Evolutionary conservation across 305 asterid genomes (phyloP), one percentile per base, ranked within the genome.

Genomic region (Solanum aculeatissimum): DNA sequence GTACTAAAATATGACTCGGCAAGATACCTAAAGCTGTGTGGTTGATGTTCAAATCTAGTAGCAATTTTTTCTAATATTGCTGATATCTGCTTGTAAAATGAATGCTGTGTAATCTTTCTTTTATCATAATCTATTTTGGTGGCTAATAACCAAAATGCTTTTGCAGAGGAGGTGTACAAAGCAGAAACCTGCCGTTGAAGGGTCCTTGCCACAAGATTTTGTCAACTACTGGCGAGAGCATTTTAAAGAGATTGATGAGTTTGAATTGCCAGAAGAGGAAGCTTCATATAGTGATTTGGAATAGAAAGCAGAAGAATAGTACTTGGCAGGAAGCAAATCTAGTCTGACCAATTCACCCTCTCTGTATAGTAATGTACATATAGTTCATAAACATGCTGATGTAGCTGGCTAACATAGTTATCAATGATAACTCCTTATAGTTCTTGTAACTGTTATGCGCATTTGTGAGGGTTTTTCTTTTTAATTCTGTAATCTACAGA

Each of bases 191-290:
- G 80, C 32, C 27, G 60, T 45, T 54, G 91, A 85, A 62, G 58
- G 62, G 60, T 15, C 82, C 77, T 81, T 91, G 89, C 92, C 95
- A 57, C 81, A 47, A 71, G 97, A 94, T 42, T 92, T 88, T 89
- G 83, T 93, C 35, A 86, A 88, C 83, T 88, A 92, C 87, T 92
- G 92, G 90, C 92, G 80, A 79, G 94, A 94, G 62, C 93, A 95
- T 88, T 95, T 84, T 86, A 90, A 92, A 75, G 98, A 92, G 86
- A 83, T 95, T 85, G 98, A 95, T 92, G 95, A 90, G 10, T 92
- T 92, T 88, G 97, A 94, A 85, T 87, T 95, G 80, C 88, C 83
- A 49, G 97, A 85, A 88, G 98, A 95, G 91, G 98, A 95, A 85
- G 92, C 83, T 49, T 89, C 92, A 11, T 68, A 66, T 65, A 85